A percentile compares a stretch with the other conserved stretches of the same genome.
phyloP scores from a whole-genome alignment of 208 protist species.

The Wallacemonas rigidus region DNA sequence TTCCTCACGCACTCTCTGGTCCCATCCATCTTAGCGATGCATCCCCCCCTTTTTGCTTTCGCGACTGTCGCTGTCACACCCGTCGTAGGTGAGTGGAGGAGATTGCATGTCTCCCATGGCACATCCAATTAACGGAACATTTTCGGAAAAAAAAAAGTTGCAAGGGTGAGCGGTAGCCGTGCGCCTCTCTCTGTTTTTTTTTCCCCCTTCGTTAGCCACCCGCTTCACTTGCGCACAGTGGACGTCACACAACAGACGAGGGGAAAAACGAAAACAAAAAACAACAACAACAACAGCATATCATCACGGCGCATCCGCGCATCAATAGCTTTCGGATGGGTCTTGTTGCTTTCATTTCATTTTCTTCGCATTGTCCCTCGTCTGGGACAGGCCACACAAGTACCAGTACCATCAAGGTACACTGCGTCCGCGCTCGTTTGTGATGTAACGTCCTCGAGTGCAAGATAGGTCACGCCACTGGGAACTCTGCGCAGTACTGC shows the following conservation, averaged over 20 bases:
- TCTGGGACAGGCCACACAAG: too few relatives aligned
- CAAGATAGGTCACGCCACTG: too few relatives aligned
- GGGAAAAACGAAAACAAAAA: constrained; percentile 10
- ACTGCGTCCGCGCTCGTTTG: too few relatives aligned
- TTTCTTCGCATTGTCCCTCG: not conserved
- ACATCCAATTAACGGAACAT: too few relatives aligned
- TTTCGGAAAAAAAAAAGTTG: not conserved
- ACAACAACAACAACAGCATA: constrained; percentile 11
- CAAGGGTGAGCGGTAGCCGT: not conserved
- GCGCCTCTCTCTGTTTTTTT: constrained; percentile 8
- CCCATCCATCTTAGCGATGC: too few relatives aligned
- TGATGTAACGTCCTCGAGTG: too few relatives aligned
- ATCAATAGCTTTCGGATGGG: too few relatives aligned
- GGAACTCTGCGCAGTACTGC: too few relatives aligned
- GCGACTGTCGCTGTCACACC: not conserved
- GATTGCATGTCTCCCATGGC: too few relatives aligned
- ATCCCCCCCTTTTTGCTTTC: not conserved
- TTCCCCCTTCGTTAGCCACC: not conserved
- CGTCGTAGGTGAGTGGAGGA: not conserved
- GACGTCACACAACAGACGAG: not conserved
- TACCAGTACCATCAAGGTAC: too few relatives aligned
- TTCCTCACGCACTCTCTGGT: too few relatives aligned
- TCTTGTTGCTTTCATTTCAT: not conserved
- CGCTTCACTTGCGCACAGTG: not conserved
- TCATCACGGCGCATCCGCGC: not conserved